A percentile compares a stretch with the other conserved stretches of the same genome.
These are phyloP conservation scores for Chrysanthemum seticuspe DNA, from an alignment of 129 eudicot genomes.

Conservation along the genomic window DNA sequence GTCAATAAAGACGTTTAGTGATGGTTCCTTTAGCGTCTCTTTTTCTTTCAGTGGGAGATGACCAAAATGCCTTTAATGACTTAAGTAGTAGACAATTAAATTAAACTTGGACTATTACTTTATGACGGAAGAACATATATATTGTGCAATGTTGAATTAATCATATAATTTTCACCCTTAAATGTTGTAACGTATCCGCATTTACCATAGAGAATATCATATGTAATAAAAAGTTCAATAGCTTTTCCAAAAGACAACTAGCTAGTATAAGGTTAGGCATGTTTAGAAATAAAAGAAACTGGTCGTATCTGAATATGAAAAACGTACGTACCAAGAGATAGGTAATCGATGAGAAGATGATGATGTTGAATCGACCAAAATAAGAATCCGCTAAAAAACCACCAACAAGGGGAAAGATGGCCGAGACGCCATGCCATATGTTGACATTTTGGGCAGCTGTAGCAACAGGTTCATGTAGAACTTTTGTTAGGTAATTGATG, in stretches of 20 bases:
- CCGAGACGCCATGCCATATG: conserved; percentile 65
- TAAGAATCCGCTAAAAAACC: conserved; percentile 76
- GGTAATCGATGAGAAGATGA: conserved; percentile 49
- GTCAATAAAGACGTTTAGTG: too few species aligned
- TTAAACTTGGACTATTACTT: too few species aligned
- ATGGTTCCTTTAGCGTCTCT: too few species aligned
- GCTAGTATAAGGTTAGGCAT: not conserved
- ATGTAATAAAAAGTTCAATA: not conserved
- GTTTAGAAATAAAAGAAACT: not conserved
- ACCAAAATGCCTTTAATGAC: too few species aligned
- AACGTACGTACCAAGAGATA: conserved; percentile 47
- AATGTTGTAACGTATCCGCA: not conserved
- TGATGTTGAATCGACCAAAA: conserved; percentile 59
- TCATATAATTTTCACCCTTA: not conserved
- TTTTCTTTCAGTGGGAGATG: too few species aligned
- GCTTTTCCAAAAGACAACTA: not conserved
- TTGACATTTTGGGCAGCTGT: conserved; percentile 68
- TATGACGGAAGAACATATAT: too few species aligned
- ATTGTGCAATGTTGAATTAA: not conserved
- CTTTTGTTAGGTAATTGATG: conserved; percentile 52
- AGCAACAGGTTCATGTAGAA: conserved; percentile 42
- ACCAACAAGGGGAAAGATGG: conserved; percentile 62
- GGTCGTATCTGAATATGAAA: not conserved
- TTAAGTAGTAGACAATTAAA: too few species aligned
- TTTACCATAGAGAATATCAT: too few species aligned